A percentile compares a stretch with the other conserved stretches of the same genome.
Evolutionary conservation across 441 rosid species (phyloP).

Genomic region (Jatropha multifida): DNA sequence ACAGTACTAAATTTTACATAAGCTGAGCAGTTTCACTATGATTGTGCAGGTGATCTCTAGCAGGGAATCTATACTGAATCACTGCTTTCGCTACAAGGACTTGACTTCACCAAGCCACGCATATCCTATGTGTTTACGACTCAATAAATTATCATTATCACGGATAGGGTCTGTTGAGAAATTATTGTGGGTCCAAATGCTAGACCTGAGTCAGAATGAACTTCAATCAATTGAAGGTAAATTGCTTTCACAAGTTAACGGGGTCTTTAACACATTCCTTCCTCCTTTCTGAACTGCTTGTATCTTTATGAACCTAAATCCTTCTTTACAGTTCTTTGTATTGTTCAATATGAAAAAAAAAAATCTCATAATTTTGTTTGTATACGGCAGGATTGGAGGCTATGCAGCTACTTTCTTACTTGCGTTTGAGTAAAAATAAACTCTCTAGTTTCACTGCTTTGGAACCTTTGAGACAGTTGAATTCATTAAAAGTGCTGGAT

Average conservation of each 20-base stretch:
- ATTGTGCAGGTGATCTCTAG: slow-evolving; percentile 68
- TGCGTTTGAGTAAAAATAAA: slow-evolving; percentile 73
- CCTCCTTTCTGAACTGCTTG: slow-evolving; percentile 2
- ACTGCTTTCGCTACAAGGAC: slow-evolving; percentile 43
- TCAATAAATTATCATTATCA: slow-evolving; percentile 68
- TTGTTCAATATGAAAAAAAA: neutral
- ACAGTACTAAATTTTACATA: slow-evolving; percentile 1
- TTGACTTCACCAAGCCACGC: slow-evolving; percentile 24
- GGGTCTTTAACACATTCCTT: slow-evolving; percentile 5
- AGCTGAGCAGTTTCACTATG: slow-evolving; percentile 11
- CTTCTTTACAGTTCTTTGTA: neutral
- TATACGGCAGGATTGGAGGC: slow-evolving; percentile 71
- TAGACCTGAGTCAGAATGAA: slow-evolving; percentile 85
- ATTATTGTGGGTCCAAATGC: slow-evolving; percentile 84
- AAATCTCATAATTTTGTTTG: neutral
- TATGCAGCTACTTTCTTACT: slow-evolving; percentile 70
- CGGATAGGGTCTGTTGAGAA: slow-evolving; percentile 58
- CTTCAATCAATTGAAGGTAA: slow-evolving; percentile 84
- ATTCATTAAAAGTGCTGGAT: slow-evolving; percentile 59
- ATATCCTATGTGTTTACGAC: slow-evolving; percentile 49
- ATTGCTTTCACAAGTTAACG: slow-evolving; percentile 18
- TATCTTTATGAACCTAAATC: neutral
- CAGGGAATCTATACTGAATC: slow-evolving; percentile 45
- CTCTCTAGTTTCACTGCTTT: slow-evolving; percentile 68
- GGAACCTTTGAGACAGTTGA: slow-evolving; percentile 65